Conservation (phyloP, 2,329 filamentous ascomycete genomes). For the Hypoxylon rubiginosum region DNA sequence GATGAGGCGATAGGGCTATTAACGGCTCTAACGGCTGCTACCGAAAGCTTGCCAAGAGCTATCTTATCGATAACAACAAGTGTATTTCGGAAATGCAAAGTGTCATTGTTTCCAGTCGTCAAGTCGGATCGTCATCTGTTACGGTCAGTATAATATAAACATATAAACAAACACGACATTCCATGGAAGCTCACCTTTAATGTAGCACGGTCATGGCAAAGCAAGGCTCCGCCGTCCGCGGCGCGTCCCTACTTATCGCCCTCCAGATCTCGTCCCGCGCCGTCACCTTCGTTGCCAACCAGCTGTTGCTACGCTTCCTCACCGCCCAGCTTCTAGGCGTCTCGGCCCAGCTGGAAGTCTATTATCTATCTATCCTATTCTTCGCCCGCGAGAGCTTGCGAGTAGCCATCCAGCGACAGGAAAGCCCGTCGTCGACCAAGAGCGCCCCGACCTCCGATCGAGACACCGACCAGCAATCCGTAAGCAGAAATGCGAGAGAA, state of each 20-base stretch:
- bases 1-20: too few relatives aligned
- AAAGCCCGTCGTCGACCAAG: conserved; percentile 52
- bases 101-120: too few relatives aligned
- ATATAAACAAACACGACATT: background rate
- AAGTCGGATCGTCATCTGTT: too few relatives aligned
- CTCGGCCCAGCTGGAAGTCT: conserved; percentile 91
- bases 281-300: conserved; percentile 92
- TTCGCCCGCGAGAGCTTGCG: conserved; percentile 93
- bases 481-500: conserved; percentile 52
- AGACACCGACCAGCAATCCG: conserved; percentile 39
- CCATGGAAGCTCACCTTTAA: conserved; percentile 1
- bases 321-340: conserved; percentile 88
- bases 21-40: too few relatives aligned
- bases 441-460: conserved; percentile 36
- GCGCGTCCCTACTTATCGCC: conserved; percentile 86
- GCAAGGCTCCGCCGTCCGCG: conserved; percentile 66
- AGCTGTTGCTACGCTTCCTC: conserved; percentile 87
- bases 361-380: conserved; percentile 92
- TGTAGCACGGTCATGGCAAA: conserved; percentile 1
- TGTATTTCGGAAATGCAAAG: too few relatives aligned
- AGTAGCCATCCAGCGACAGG: conserved; percentile 88
- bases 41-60: too few relatives aligned
- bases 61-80: too few relatives aligned
- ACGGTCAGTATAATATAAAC: too few relatives aligned
- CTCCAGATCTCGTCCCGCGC: conserved; percentile 90